Conservation (phyloP, 805 yeast genomes). For the Saturnispora serradocipensis region DNA sequence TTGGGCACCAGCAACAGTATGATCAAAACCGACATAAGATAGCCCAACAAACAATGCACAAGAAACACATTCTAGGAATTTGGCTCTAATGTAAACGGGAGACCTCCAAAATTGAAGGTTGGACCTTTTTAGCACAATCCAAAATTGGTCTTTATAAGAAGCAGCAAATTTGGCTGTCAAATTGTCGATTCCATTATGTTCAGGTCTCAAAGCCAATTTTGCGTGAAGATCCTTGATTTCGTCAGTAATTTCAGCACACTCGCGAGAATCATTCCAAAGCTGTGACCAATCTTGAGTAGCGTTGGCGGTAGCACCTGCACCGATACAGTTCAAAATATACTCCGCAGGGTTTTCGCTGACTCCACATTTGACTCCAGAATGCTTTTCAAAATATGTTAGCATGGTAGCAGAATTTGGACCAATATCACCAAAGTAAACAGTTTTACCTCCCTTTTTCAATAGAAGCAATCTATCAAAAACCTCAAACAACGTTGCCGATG, state of each 20-base stretch:
- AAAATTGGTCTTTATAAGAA: slow-evolving; percentile 31
- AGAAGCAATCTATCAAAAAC: slow-evolving; percentile 36
- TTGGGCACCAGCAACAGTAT: slow-evolving; percentile 44
- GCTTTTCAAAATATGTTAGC: slow-evolving; percentile 36
- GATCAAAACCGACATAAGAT: slow-evolving; percentile 50
- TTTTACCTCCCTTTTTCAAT: slow-evolving; percentile 43
- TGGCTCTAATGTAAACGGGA: slow-evolving; percentile 42
- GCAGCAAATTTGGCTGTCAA: slow-evolving; percentile 33
- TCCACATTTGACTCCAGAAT: slow-evolving; percentile 60
- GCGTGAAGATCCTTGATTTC: slow-evolving; percentile 26
- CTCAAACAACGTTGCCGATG: slow-evolving; percentile 36
- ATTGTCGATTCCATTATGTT: slow-evolving; percentile 18
- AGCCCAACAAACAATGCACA: slow-evolving; percentile 44
- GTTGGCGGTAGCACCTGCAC: slow-evolving; percentile 72
- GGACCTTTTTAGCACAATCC: slow-evolving; percentile 32
- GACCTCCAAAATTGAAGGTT: slow-evolving; percentile 40
- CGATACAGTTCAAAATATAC: slow-evolving; percentile 64
- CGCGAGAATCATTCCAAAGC: slow-evolving; percentile 42
- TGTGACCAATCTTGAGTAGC: slow-evolving; percentile 54
- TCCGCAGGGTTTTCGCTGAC: slow-evolving; percentile 64
- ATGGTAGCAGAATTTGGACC: slow-evolving; percentile 38
- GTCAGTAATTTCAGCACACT: slow-evolving; percentile 23
- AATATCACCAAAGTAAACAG: slow-evolving; percentile 46
- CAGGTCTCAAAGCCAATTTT: slow-evolving; percentile 21
- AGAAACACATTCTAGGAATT: slow-evolving; percentile 34